Base-by-base conservation (phyloP, 345 rosid genomes). In the Pugionium dolabratum region DNA sequence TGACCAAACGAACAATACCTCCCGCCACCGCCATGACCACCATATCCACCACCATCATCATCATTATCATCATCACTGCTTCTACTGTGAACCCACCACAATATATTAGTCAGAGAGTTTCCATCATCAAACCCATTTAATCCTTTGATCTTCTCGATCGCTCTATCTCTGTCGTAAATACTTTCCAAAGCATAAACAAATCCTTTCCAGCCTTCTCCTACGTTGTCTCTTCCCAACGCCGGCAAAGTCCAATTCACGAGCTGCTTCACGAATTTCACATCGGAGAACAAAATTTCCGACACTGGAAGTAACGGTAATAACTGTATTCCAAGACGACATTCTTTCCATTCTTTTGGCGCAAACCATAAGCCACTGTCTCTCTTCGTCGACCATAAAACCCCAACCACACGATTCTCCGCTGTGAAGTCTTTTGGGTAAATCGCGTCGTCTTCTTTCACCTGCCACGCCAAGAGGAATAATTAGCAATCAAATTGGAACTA, bases 131-230 rank as follows among this genome's bases (percentile, higher is more conserved):
- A 40, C 2, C 84, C 86, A 34, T 71, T 82, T 77, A 93, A 78
- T 43, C 71, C 75, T 54, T 54, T 75, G 5, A 86, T 73, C 81
- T 86, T 90, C 75, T 81, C 79, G 79, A 88, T 56, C 1, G 89
- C 96, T 41, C 76, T 75, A 40, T 78, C 89, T 74, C 74, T 82
- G 56, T 86, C 89, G 30, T 85, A 88, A 7, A 78, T 74, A 9
- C 80, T 95, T 80, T 93, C 89, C 83, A 94, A 77, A 4, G 92
- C 87, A 69, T 85, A 88, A 10, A 79, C 86, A 64, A 90, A 88
- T 25, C 98, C 97, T 79, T 90, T 93, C 97, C 97, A 93, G 10
- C 96, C 95, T 74, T 85, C 96, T 42, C 85, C 98, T 11, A 85
- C 97, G 9, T 84, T 80, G 4, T 79, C 90, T 71, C 96, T 85